Conservation (phyloP, 768 basidiomycete genomes). For the Mycena pura region DNA sequence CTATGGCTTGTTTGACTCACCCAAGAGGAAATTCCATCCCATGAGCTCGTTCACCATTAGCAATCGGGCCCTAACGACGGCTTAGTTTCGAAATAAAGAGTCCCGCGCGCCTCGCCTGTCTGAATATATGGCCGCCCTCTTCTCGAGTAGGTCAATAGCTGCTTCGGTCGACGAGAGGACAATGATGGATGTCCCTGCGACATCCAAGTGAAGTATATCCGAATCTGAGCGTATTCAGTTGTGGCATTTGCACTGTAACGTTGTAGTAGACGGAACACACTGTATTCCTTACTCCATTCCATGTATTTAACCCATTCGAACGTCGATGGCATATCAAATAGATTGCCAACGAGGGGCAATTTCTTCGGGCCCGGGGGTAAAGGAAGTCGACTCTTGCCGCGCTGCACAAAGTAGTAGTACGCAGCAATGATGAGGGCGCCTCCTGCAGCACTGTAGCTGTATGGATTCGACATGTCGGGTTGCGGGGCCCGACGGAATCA, state of each 20-base stretch:
- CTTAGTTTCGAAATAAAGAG: not conserved
- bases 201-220: conserved; percentile 37
- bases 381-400: too few species aligned
- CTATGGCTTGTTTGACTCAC: not conserved
- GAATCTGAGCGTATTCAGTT: conserved; percentile 30
- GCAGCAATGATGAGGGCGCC: too few species aligned
- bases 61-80: conserved; percentile 32
- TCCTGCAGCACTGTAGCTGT: too few species aligned
- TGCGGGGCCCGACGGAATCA: too few species aligned
- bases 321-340: not conserved
- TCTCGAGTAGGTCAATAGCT: conserved; percentile 49
- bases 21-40: conserved; percentile 45
- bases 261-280: too few species aligned
- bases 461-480: too few species aligned
- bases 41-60: conserved; percentile 41
- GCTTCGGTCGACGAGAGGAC: conserved; percentile 43
- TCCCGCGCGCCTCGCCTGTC: conserved; percentile 38
- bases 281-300: not conserved
- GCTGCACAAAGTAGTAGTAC: too few species aligned
- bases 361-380: not conserved
- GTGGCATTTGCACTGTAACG: too few species aligned
- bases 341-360: not conserved
- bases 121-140: conserved; percentile 48
- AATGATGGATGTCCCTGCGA: conserved; percentile 40
- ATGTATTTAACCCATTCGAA: not conserved